Evolutionary conservation across 306 rosid species (phyloP).

Genomic region (Begonia masoniana): DNA sequence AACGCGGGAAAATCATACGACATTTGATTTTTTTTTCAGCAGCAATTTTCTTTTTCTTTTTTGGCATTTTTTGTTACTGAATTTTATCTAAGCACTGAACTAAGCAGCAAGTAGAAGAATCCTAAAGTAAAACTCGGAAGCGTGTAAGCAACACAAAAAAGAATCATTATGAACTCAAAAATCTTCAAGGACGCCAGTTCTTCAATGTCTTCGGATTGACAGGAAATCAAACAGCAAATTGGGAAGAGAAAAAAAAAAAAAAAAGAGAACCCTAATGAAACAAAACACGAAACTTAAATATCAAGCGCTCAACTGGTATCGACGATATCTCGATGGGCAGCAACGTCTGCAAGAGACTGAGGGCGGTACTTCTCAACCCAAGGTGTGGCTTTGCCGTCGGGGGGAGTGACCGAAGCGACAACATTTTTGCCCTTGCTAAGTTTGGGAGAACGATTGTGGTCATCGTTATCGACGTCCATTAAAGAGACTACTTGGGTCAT

Average conservation of each 20-base stretch:
- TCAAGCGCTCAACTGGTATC: constrained; percentile 54
- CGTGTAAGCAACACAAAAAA: too few species aligned
- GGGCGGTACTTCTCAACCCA: constrained; percentile 99
- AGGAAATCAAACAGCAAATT: too few species aligned
- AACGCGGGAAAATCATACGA: neutral
- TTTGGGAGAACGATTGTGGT: constrained; percentile 4
- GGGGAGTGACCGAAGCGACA: constrained; percentile 15
- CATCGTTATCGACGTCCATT: constrained; percentile 54
- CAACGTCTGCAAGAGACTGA: constrained; percentile 80
- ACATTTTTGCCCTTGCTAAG: constrained; percentile 33
- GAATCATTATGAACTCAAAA: too few species aligned
- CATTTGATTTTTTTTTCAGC: too few species aligned
- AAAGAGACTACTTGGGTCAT: constrained; percentile 37
- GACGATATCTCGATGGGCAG: constrained; percentile 96
- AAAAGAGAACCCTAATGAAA: constrained; percentile 7
- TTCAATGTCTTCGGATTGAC: too few species aligned
- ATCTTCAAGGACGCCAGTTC: too few species aligned
- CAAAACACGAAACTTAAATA: neutral
- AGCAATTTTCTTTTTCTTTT: too few species aligned
- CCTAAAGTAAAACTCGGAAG: too few species aligned
- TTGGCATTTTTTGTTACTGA: too few species aligned
- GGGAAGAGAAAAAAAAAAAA: too few species aligned
- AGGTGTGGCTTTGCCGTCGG: constrained; percentile 34
- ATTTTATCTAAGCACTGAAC: too few species aligned
- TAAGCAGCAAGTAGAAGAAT: too few species aligned